These are phyloP conservation scores for Cynara cardunculus DNA, from an alignment of 129 eudicot species.

Conservation along the genomic window DNA sequence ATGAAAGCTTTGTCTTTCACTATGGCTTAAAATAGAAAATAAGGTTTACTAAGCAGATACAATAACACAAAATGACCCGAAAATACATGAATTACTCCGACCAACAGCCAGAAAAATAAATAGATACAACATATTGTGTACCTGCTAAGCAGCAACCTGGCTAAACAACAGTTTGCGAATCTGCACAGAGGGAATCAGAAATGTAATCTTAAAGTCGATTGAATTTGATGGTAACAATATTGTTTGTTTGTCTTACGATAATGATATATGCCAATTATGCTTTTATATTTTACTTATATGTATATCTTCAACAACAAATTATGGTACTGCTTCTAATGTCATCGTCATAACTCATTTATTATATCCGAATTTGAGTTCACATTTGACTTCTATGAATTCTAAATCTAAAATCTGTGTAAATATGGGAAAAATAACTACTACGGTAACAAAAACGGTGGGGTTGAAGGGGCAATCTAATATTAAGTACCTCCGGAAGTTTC, in stretches of 20 bases:
- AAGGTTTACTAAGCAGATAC: too few species aligned
- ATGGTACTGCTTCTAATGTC: too few species aligned
- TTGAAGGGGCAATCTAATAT: not conserved
- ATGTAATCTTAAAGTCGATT: too few species aligned
- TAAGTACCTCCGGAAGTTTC: slow-evolving; percentile 71
- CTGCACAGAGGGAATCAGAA: slow-evolving; percentile 10
- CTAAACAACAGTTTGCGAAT: slow-evolving; percentile 38
- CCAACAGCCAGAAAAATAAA: slow-evolving; percentile 15
- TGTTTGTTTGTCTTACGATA: too few species aligned
- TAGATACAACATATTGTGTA: slow-evolving; percentile 20
- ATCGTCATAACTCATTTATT: too few species aligned
- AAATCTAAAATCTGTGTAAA: too few species aligned
- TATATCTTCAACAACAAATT: too few species aligned
- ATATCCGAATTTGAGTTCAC: too few species aligned
- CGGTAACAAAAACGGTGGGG: not conserved
- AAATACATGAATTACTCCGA: slow-evolving; percentile 14
- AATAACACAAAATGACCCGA: slow-evolving; percentile 2
- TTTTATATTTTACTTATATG: too few species aligned
- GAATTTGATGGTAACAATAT: too few species aligned
- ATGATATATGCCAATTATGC: not conserved
- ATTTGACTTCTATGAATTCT: too few species aligned
- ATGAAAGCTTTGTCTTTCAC: slow-evolving; percentile 13
- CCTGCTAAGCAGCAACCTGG: slow-evolving; percentile 29
- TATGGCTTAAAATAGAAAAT: not conserved
- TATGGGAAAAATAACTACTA: not conserved